Evolutionary conservation across 176 grass and related monocot species (phyloP), one percentile per base, ranked within the genome.

Genomic region (Zea luxurians): DNA sequence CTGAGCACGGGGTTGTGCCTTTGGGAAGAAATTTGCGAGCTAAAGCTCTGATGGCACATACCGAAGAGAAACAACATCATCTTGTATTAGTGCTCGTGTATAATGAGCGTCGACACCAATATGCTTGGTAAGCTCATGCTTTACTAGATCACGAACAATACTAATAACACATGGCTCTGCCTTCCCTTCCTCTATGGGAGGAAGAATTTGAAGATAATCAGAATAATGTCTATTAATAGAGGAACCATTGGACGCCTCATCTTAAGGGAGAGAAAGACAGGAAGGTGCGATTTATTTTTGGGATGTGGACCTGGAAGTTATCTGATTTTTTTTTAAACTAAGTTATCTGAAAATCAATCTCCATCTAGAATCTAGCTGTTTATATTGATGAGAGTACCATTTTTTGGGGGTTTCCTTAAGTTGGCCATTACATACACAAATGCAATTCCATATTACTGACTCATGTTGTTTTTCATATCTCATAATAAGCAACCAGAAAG

Each of bases 191-290:
- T 61, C 10, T 63, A 52, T 70, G 20, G 61, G 61, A 44, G 80
- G 62, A 66, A 79, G 86, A 83, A 66, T 13, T 35, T 68, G 63
- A 64, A 58, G 76, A 71, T 76, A 40, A 65, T 63, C 41, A 81
- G 58, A 55, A 71, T 55, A 52, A 27, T 62, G 66, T 49, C 77
- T 89, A 89, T 81, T 76, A 84, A 84, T 89, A 89, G 86, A 59
- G 48, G 34, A 60, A 70, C 48, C 61, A 81, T 59, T 53, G 46
- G 70, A 74, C 64, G 20, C 43, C 21, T 64, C 76, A 13, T 79
- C 61, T 64, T 80, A 36, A 71, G 45, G 70, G 70, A 61, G 70
- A 65, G 65, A 75, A 16, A 84, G 43, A 77, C 9, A 65, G 66
- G 47, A 83, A 64, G 71, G 58, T 20, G 17, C 7, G 13, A 74